Percentiles rank a stretch among this genome's conserved stretches.
Conservation (phyloP, 805 yeast genomes). For the Scheffersomyces stipitis region DNA sequence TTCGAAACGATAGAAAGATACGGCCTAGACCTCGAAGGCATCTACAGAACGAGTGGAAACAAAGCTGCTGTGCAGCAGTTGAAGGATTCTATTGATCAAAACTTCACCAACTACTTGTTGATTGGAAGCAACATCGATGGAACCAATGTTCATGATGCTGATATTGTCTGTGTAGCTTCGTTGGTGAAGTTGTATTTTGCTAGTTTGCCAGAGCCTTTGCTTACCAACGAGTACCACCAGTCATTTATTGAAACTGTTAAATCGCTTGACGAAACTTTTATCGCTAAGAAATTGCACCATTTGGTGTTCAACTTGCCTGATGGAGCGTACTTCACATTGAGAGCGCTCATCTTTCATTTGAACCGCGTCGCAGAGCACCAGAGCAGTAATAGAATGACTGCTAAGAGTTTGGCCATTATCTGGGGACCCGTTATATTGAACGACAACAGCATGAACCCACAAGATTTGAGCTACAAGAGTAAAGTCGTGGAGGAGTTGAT, state of each 20-base stretch:
- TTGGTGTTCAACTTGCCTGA: constrained; percentile 89
- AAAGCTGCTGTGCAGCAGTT: constrained; percentile 70
- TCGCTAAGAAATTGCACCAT: constrained; percentile 79
- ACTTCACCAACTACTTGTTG: constrained; percentile 61
- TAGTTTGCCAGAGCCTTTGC: constrained; percentile 81
- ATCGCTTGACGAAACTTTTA: constrained; percentile 41
- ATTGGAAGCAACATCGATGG: constrained; percentile 44
- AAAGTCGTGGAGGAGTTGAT: constrained; percentile 82
- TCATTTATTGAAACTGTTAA: constrained; percentile 70
- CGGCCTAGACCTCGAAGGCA: constrained; percentile 86
- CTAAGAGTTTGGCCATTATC: constrained; percentile 77
- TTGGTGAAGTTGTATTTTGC: constrained; percentile 81
- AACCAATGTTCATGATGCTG: constrained; percentile 62
- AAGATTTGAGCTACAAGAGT: constrained; percentile 74
- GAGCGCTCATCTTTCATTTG: constrained; percentile 83
- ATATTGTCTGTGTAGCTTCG: constrained; percentile 85
- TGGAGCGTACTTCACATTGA: constrained; percentile 88
- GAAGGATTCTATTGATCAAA: constrained; percentile 67
- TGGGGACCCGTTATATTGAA: constrained; percentile 93
- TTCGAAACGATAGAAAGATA: constrained; percentile 80
- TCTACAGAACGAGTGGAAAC: constrained; percentile 84
- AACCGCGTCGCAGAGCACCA: constrained; percentile 67
- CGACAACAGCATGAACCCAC: constrained; percentile 61
- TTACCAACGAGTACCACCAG: constrained; percentile 61
- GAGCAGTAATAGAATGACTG: constrained; percentile 73